Conservation (phyloP, 2,329 filamentous ascomycete genomes). For the Dactylonectria macrodidyma region DNA sequence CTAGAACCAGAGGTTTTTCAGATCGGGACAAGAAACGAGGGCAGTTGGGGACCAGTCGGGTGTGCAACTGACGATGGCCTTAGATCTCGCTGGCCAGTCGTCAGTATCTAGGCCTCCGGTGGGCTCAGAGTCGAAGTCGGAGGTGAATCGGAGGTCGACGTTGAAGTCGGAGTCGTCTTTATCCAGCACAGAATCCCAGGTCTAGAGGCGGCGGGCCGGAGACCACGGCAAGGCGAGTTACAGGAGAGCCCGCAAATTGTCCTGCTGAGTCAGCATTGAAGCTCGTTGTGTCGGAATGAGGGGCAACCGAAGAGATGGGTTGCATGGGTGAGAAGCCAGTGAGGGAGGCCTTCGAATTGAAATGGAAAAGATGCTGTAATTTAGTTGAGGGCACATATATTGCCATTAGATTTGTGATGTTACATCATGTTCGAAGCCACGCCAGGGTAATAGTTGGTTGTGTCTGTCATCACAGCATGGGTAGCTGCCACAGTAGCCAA, state of each 20-base stretch:
- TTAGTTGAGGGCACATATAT: too few relatives aligned
- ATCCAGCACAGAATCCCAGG: constrained; percentile 4
- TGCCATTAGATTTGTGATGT: too few relatives aligned
- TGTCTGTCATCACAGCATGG: too few relatives aligned
- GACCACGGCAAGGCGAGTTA: constrained; percentile 6
- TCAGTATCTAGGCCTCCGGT: neutral
- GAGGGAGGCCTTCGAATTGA: neutral
- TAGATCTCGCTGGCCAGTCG: neutral
- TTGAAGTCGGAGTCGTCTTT: neutral
- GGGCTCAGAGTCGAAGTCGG: neutral
- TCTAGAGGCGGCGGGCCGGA: constrained; percentile 3
- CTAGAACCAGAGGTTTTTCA: neutral
- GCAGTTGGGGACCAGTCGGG: neutral
- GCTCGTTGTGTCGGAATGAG: neutral
- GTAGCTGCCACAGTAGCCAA: too few relatives aligned
- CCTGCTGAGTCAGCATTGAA: neutral
- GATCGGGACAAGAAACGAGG: neutral
- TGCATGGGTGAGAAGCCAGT: neutral
- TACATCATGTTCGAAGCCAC: too few relatives aligned
- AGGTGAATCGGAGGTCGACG: constrained; percentile 9
- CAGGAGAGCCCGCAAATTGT: neutral
- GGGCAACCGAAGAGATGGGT: neutral
- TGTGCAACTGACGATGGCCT: neutral
- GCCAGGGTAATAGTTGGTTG: too few relatives aligned
- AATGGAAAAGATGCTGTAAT: neutral